phyloP scores from a whole-genome alignment of 2,329 filamentous ascomycete species.

The Aspergillus costaricaensis region DNA sequence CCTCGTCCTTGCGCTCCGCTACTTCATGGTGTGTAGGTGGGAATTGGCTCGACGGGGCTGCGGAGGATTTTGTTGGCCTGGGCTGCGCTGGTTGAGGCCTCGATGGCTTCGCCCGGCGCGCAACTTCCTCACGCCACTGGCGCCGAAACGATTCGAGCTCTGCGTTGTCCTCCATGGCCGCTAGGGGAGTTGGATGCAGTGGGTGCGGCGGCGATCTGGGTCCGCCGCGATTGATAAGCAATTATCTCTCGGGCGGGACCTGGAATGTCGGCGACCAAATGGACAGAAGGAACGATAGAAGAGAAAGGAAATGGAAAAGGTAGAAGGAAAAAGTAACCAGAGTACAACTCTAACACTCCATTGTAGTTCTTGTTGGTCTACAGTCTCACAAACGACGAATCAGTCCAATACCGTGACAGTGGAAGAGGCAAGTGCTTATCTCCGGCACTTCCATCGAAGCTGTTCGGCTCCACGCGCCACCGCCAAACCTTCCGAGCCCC shows the following conservation, averaged over 20 bases:
- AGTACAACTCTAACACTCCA: neutral
- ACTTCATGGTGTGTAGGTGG: conserved; percentile 45
- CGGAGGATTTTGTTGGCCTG: conserved; percentile 18
- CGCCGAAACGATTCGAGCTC: conserved; percentile 85
- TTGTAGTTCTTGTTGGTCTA: neutral
- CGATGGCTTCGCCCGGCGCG: conserved; percentile 45
- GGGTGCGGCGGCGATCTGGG: conserved; percentile 19
- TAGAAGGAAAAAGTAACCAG: too few relatives aligned
- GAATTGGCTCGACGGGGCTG: conserved; percentile 30
- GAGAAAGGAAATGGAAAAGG: neutral
- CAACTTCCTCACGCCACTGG: conserved; percentile 83
- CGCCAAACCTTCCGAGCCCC: conserved; percentile 20
- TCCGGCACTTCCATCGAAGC: conserved; percentile 21
- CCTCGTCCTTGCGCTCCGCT: conserved; percentile 42
- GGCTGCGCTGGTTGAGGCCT: conserved; percentile 18
- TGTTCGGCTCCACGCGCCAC: conserved; percentile 26
- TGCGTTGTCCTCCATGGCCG: conserved; percentile 53
- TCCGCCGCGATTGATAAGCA: conserved; percentile 27
- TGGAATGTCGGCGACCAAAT: neutral
- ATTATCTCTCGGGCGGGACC: conserved; percentile 8
- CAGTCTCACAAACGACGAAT: neutral
- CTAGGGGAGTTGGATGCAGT: conserved; percentile 23
- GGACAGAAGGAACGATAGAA: neutral
- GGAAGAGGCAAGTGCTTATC: conserved; percentile 15
- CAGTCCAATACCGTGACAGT: neutral